Evolutionary conservation across 805 yeast species (phyloP).

Genomic region (Candida glaebosa): DNA sequence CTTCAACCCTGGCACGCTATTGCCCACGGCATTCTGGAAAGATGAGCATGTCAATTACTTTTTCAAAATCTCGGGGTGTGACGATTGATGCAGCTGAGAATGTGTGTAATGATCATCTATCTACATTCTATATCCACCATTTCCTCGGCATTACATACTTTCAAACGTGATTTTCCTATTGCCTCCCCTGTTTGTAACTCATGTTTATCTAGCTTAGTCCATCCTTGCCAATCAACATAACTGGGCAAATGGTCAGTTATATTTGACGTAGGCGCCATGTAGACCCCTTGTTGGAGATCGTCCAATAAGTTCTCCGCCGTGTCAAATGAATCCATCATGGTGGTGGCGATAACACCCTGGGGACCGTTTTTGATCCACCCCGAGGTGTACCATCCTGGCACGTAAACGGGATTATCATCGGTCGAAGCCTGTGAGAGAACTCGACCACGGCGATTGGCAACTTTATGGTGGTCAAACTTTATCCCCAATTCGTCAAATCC

Average conservation of each 20-base stretch:
- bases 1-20: conserved; percentile 13
- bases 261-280: conserved; percentile 19
- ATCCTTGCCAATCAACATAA: conserved; percentile 59
- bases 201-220: conserved; percentile 54
- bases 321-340: conserved; percentile 79
- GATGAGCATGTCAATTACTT: conserved; percentile 32
- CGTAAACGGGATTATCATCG: conserved; percentile 19
- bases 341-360: conserved; percentile 84
- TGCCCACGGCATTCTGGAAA: conserved; percentile 22
- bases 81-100: too few species aligned
- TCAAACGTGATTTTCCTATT: conserved; percentile 54
- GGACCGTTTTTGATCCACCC: conserved; percentile 94
- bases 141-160: conserved; percentile 44
- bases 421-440: conserved; percentile 15
- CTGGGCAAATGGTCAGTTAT: conserved; percentile 11
- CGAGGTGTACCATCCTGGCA: conserved; percentile 62
- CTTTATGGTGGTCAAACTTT: conserved; percentile 25
- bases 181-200: conserved; percentile 51
- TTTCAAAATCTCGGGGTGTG: conserved; percentile 28
- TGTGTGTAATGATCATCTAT: conserved; percentile 20
- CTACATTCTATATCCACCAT: conserved; percentile 49
- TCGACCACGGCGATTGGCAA: conserved; percentile 35
- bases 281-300: conserved; percentile 44
- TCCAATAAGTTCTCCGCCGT: conserved; percentile 63
- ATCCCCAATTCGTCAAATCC: conserved; percentile 49